phyloP scores from a whole-genome alignment of 2,329 filamentous ascomycete genomes.

The Aureobasidium sp. region DNA sequence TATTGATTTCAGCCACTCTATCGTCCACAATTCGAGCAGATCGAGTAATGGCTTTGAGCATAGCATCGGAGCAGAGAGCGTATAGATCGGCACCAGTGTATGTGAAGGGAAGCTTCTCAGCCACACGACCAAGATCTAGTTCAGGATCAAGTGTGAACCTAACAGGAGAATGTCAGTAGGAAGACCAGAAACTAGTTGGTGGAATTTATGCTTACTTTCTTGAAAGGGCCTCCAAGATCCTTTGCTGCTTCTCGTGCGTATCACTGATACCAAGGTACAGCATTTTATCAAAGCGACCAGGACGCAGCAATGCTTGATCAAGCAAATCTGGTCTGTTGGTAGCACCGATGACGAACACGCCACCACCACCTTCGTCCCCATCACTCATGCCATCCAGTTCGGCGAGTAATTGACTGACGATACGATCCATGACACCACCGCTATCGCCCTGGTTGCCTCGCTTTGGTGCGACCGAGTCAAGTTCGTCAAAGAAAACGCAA shows the following conservation, averaged over 20 bases:
- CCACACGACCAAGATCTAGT: constrained; percentile 67
- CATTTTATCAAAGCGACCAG: constrained; percentile 96
- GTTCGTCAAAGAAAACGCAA: constrained; percentile 88
- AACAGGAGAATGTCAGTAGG: constrained; percentile 1
- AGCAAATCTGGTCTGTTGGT: constrained; percentile 92
- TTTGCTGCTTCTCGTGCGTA: constrained; percentile 92
- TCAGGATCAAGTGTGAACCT: constrained; percentile 80
- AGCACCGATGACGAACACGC: constrained; percentile 93
- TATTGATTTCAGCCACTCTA: constrained; percentile 68
- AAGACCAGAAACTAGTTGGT: not conserved
- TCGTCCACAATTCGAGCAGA: constrained; percentile 77
- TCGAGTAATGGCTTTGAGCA: constrained; percentile 96
- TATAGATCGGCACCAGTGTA: constrained; percentile 98
- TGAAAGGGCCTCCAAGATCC: constrained; percentile 87
- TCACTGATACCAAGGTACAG: constrained; percentile 93
- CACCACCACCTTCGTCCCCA: constrained; percentile 70
- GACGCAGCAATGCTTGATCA: constrained; percentile 80
- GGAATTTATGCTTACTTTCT: constrained; percentile 63
- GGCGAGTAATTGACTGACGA: constrained; percentile 88
- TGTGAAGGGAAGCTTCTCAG: constrained; percentile 77
- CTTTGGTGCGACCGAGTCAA: constrained; percentile 92
- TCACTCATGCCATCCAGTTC: constrained; percentile 98
- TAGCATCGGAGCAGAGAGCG: constrained; percentile 92
- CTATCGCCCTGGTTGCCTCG: constrained; percentile 95
- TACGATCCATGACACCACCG: constrained; percentile 96